These are phyloP conservation scores for Endocalyx cinctus DNA, from an alignment of 2,329 filamentous ascomycete genomes.

Conservation along the genomic window DNA sequence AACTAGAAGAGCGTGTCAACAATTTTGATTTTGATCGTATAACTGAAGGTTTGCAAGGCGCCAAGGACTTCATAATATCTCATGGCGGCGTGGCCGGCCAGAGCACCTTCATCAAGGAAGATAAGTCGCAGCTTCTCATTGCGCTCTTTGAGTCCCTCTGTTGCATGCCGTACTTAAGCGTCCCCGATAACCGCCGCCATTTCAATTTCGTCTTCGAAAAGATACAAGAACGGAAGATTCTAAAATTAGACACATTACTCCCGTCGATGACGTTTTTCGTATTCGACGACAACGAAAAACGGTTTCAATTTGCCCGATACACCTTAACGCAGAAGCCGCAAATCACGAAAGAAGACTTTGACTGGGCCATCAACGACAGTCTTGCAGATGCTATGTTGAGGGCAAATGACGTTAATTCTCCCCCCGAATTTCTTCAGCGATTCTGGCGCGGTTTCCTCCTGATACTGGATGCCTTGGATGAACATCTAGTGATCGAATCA, in stretches of 20 bases:
- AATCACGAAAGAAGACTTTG: slow-evolving; percentile 71
- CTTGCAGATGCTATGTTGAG: slow-evolving; percentile 62
- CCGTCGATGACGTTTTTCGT: slow-evolving; percentile 83
- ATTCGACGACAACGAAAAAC: slow-evolving; percentile 64
- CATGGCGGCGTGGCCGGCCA: slow-evolving; percentile 35
- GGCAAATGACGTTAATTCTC: slow-evolving; percentile 45
- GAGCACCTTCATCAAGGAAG: slow-evolving; percentile 34
- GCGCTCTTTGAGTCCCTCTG: slow-evolving; percentile 86
- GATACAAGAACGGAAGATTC: slow-evolving; percentile 71
- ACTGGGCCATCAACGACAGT: slow-evolving; percentile 77
- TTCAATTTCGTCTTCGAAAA: slow-evolving; percentile 83
- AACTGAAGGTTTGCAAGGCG: slow-evolving; percentile 52
- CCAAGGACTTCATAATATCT: slow-evolving; percentile 46
- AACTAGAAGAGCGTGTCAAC: slow-evolving; percentile 54
- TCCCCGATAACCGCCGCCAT: slow-evolving; percentile 45
- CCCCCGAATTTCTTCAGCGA: slow-evolving; percentile 49
- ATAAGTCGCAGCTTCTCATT: slow-evolving; percentile 60
- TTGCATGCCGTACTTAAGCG: slow-evolving; percentile 69
- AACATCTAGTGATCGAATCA: slow-evolving; percentile 70
- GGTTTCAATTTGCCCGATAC: slow-evolving; percentile 62
- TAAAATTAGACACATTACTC: slow-evolving; percentile 69
- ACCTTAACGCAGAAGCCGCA: slow-evolving; percentile 62
- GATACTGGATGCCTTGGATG: slow-evolving; percentile 69
- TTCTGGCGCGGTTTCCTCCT: slow-evolving; percentile 77
- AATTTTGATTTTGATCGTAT: slow-evolving; percentile 59